phyloP scores from a whole-genome alignment of 75 land plant genomes.

The Sequoia sempervirens region DNA sequence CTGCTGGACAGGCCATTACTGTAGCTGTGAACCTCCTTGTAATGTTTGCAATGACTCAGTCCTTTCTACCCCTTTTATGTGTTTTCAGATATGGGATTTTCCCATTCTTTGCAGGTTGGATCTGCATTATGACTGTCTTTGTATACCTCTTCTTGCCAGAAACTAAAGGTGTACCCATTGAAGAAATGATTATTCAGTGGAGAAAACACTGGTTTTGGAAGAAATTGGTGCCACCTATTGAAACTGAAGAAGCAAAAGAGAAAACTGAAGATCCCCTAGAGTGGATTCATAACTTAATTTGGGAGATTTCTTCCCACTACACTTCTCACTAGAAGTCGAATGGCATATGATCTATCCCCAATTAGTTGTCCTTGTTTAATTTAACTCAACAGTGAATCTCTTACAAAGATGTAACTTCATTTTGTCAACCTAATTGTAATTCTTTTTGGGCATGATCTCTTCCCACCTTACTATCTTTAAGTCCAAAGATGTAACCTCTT shows the following conservation, averaged over 20 bases:
- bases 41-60: conserved; percentile 73
- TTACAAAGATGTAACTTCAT: not conserved
- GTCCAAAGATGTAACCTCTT: not conserved
- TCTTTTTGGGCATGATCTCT: not conserved
- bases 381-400: not conserved
- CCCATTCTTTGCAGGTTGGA: conserved; percentile 84
- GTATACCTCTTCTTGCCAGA: conserved; percentile 74
- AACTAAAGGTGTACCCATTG: conserved; percentile 86
- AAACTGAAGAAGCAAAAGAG: not conserved
- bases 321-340: not conserved
- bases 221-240: conserved; percentile 32
- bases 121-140: conserved; percentile 65
- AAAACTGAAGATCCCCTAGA: not conserved
- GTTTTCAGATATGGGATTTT: conserved; percentile 68
- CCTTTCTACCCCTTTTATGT: conserved; percentile 67
- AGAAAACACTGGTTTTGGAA: conserved; percentile 92
- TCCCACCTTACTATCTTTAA: not conserved
- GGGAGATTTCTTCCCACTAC: not conserved
- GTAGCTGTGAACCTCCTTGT: conserved; percentile 71
- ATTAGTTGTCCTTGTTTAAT: not conserved
- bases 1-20: conserved; percentile 85
- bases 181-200: conserved; percentile 81
- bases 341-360: not conserved
- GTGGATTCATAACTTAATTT: not conserved
- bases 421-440: not conserved